Conservation (phyloP, 371 early-diverging fungal genomes). For the Nosema muscidifuracis region DNA sequence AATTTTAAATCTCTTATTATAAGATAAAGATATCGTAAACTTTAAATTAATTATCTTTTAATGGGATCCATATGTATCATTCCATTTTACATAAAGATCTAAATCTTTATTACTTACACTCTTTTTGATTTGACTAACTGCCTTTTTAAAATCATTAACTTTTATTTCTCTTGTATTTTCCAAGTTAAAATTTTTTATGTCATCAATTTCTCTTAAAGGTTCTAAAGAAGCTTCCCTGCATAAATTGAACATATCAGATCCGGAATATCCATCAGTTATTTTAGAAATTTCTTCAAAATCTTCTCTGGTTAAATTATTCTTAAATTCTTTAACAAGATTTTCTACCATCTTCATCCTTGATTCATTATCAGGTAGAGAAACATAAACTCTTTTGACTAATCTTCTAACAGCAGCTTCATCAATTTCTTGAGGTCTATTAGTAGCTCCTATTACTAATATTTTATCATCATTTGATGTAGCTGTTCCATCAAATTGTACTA, state of each 20-base stretch:
- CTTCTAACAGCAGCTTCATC: slow-evolving; percentile 77
- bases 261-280: slow-evolving; percentile 74
- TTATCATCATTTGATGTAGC: slow-evolving; percentile 68
- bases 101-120: slow-evolving; percentile 74
- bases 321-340: slow-evolving; percentile 65
- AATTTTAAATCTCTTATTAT: no score
- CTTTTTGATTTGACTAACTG: slow-evolving; percentile 72
- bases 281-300: slow-evolving; percentile 66
- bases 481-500: slow-evolving; percentile 74
- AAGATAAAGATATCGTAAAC: no score
- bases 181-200: slow-evolving; percentile 64
- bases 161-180: slow-evolving; percentile 70
- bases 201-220: slow-evolving; percentile 66
- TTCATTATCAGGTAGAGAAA: slow-evolving; percentile 72
- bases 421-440: slow-evolving; percentile 72
- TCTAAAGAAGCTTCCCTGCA: slow-evolving; percentile 84
- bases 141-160: slow-evolving; percentile 69
- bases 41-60: not conserved
- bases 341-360: slow-evolving; percentile 69
- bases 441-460: slow-evolving; percentile 74
- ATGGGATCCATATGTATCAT: slow-evolving; percentile 63
- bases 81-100: slow-evolving; percentile 71
- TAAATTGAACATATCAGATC: slow-evolving; percentile 92
- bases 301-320: slow-evolving; percentile 64
- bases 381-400: slow-evolving; percentile 69